phyloP scores from a whole-genome alignment of 345 rosid genomes.

The Noccaea bulbosa region DNA sequence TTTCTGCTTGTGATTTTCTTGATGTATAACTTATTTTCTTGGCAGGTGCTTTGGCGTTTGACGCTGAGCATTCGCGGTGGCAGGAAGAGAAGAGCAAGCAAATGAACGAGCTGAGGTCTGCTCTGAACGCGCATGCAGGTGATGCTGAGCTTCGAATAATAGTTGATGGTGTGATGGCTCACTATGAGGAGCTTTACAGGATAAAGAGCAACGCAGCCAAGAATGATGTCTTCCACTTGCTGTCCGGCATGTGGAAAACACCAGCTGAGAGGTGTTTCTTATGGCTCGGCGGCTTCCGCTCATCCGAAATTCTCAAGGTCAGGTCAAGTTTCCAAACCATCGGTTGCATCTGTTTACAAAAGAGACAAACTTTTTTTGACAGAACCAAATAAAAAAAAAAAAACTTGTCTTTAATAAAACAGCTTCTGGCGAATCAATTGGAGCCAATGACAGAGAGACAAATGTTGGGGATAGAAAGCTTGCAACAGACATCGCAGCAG shows the following conservation, averaged over 20 bases:
- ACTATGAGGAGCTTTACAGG: conserved; percentile 93
- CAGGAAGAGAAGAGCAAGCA: conserved; percentile 83
- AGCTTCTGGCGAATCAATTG: conserved; percentile 88
- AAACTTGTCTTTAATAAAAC: conserved; percentile 32
- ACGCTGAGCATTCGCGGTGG: conserved; percentile 94
- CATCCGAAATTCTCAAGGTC: conserved; percentile 98
- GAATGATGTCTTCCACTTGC: conserved; percentile 94
- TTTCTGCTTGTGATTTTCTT: conserved; percentile 15
- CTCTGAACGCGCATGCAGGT: conserved; percentile 93
- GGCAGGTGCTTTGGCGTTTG: conserved; percentile 98
- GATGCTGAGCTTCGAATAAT: conserved; percentile 91
- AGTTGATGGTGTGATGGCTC: conserved; percentile 83
- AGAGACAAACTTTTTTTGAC: neutral
- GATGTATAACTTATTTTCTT: conserved; percentile 33
- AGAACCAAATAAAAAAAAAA: neutral
- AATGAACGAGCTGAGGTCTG: conserved; percentile 90
- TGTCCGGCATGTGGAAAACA: conserved; percentile 99
- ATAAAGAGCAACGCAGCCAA: conserved; percentile 92
- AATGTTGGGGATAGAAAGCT: conserved; percentile 64
- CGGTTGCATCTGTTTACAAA: neutral
- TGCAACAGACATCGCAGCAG: conserved; percentile 98
- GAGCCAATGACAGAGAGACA: conserved; percentile 99
- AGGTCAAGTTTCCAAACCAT: conserved; percentile 26
- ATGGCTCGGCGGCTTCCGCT: conserved; percentile 99
- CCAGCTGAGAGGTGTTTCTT: conserved; percentile 99